Percentiles rank a stretch among this genome's conserved stretches.
Conservation (phyloP, 2,329 filamentous ascomycete species). For the Madurella mycetomatis region DNA sequence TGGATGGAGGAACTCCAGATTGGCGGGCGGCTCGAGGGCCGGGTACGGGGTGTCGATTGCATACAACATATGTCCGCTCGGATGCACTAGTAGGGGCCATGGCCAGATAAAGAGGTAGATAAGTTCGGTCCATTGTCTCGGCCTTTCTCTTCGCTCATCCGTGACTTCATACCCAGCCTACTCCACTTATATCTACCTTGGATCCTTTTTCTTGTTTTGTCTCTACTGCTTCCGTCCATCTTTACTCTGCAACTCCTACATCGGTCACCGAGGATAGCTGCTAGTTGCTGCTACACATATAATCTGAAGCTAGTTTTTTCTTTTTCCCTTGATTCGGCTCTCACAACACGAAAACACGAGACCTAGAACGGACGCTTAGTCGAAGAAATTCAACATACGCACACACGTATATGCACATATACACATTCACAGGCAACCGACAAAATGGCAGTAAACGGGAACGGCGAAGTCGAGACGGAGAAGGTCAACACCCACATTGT, state of each 20-base stretch:
- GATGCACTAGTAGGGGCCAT: background rate
- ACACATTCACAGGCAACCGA: conserved; percentile 5
- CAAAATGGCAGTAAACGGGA: conserved; percentile 31
- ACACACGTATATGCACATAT: background rate
- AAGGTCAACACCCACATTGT: conserved; percentile 94
- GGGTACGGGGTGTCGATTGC: background rate
- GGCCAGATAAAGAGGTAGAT: conserved; percentile 1
- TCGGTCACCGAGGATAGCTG: background rate
- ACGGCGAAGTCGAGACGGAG: conserved; percentile 56
- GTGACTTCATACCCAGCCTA: background rate
- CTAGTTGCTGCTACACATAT: background rate
- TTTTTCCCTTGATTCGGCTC: no score
- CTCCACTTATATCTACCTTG: background rate
- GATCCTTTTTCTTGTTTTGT: background rate
- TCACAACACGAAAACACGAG: no score
- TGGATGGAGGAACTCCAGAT: background rate
- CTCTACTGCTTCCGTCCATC: background rate
- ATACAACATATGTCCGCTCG: background rate
- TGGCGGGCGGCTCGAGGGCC: background rate
- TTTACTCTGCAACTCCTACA: background rate
- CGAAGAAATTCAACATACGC: no score
- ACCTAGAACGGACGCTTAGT: no score
- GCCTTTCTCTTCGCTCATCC: background rate
- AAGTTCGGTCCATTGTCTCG: conserved; percentile 10
- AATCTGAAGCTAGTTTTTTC: no score